Conservation (phyloP, 176 grass and related monocot species). For the Oropetium thomaeum region DNA sequence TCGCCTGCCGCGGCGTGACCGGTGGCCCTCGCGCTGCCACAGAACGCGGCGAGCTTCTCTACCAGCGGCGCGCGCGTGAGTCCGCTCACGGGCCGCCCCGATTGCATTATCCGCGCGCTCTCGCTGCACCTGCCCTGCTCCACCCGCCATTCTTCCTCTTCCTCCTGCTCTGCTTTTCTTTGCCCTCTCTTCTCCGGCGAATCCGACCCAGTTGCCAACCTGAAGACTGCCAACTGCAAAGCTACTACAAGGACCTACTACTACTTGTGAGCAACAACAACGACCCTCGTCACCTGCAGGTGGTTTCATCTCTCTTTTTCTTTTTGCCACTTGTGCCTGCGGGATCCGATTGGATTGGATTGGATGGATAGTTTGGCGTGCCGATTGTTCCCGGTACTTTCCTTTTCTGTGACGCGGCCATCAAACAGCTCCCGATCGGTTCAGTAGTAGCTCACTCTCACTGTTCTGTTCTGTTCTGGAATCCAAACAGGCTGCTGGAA, state of each 20-base stretch:
- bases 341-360: background rate
- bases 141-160: slow-evolving; percentile 26
- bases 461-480: no score
- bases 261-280: no score
- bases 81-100: slow-evolving; percentile 35
- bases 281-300: slow-evolving; percentile 16
- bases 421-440: no score
- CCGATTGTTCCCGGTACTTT: background rate
- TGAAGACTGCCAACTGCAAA: background rate
- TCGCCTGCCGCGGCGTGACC: slow-evolving; percentile 1
- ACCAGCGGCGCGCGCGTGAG: slow-evolving; percentile 33
- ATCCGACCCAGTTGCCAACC: background rate
- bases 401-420: background rate
- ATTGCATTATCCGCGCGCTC: slow-evolving; percentile 46
- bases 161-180: background rate
- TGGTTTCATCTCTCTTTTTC: background rate
- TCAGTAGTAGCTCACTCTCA: no score
- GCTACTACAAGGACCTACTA: background rate
- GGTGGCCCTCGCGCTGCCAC: slow-evolving; percentile 31
- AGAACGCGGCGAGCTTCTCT: background rate
- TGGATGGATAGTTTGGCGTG: no score
- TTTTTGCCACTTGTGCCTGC: background rate
- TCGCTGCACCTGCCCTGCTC: slow-evolving; percentile 12
- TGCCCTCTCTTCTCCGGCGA: background rate
- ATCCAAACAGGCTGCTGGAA: no score